These are phyloP conservation scores for Ceriops zippeliana DNA, from an alignment of 345 rosid species.

Conservation along the genomic window DNA sequence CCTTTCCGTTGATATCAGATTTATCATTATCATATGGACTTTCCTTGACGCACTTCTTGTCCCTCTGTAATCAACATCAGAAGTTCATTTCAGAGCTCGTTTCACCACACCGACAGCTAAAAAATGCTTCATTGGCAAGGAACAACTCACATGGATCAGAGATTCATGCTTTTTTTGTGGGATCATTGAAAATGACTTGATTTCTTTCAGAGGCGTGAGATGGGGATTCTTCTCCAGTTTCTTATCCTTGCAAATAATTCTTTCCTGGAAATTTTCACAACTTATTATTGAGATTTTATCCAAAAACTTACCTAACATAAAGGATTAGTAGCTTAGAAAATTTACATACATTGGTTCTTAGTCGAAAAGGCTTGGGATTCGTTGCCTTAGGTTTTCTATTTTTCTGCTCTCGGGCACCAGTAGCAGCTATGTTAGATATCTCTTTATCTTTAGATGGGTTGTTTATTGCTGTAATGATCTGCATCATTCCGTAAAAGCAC, in stretches of 20 bases:
- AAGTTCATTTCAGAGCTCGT: conserved; percentile 8
- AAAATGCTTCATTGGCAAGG: background rate
- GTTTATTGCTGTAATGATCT: conserved; percentile 36
- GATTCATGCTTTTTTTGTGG: conserved; percentile 32
- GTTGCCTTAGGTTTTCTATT: conserved; percentile 69
- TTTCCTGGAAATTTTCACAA: conserved; percentile 44
- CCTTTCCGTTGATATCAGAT: conserved; percentile 16
- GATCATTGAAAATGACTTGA: conserved; percentile 16
- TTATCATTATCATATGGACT: conserved; percentile 6
- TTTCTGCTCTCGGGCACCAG: conserved; percentile 35
- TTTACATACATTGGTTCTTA: conserved; percentile 80
- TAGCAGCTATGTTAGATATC: conserved; percentile 23
- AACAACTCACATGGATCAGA: conserved; percentile 40
- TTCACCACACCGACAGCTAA: background rate
- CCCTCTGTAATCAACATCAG: conserved; percentile 25
- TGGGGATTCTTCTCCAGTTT: conserved; percentile 59
- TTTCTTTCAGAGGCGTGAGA: conserved; percentile 38
- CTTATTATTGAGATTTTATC: conserved; percentile 12
- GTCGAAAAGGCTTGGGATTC: conserved; percentile 91
- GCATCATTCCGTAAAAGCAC: conserved; percentile 20
- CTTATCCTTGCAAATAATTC: conserved; percentile 72
- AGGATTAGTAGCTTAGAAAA: background rate
- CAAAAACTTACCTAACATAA: background rate
- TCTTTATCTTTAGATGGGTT: conserved; percentile 47
- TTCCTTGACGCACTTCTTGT: conserved; percentile 23